Conservation (phyloP, 768 basidiomycete genomes). For the Hygrocybe punicea region DNA sequence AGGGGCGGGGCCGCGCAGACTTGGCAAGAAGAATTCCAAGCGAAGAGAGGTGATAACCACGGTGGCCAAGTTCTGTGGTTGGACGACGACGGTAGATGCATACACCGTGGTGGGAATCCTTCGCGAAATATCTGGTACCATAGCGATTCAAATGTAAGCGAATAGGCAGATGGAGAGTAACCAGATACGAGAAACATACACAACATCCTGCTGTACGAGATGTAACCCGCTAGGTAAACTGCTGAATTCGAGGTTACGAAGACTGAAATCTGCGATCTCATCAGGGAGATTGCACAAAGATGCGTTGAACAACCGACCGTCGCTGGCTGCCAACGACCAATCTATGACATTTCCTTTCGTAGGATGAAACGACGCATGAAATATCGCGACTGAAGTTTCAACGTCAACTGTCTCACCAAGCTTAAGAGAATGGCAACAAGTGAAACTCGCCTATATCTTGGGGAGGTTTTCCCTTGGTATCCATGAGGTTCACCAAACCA, state of each 20-base stretch:
- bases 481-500: conserved; percentile 18
- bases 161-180: neutral
- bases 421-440: neutral
- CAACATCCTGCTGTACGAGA: conserved; percentile 71
- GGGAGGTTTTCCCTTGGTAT: conserved; percentile 33
- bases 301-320: conserved; percentile 44
- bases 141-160: neutral
- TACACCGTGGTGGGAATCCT: conserved; percentile 65
- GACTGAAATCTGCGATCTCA: conserved; percentile 49
- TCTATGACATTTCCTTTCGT: conserved; percentile 77
- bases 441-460: conserved; percentile 52
- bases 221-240: conserved; percentile 81
- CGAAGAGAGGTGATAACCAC: conserved; percentile 77
- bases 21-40: conserved; percentile 69
- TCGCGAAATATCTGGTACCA: conserved; percentile 62
- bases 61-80: conserved; percentile 67
- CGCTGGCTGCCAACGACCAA: conserved; percentile 69
- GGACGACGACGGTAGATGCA: conserved; percentile 69
- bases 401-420: neutral
- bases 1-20: conserved; percentile 66
- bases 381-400: conserved; percentile 62
- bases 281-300: neutral
- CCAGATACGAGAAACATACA: conserved; percentile 46
- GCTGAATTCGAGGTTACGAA: conserved; percentile 76
- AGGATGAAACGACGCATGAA: conserved; percentile 81